These are phyloP conservation scores for Stagonosporopsis vannaccii DNA, from an alignment of 2,329 filamentous ascomycete genomes.

Conservation along the genomic window DNA sequence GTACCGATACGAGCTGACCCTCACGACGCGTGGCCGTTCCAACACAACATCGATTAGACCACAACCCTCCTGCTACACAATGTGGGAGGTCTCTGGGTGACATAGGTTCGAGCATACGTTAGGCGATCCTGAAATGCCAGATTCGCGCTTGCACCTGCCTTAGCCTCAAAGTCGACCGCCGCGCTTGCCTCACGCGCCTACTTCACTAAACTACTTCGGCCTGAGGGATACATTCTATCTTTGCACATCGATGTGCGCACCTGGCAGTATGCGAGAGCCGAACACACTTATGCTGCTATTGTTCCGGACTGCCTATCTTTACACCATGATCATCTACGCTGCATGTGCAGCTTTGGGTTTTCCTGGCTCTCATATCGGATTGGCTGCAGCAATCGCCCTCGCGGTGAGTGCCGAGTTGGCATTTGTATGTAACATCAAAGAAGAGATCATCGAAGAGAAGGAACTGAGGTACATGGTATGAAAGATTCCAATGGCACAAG, in stretches of 20 bases:
- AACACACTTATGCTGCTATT: conserved; percentile 7
- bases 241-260: background rate
- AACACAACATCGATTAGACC: background rate
- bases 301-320: conserved; percentile 13
- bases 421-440: background rate
- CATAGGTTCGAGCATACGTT: background rate
- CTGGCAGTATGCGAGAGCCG: background rate
- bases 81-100: background rate
- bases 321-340: conserved; percentile 8
- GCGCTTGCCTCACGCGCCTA: no score
- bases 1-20: conserved; percentile 13
- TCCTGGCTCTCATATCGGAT: background rate
- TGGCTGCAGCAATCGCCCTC: conserved; percentile 3
- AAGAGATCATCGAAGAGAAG: background rate
- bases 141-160: background rate
- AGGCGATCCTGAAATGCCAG: background rate
- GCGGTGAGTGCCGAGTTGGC: conserved; percentile 6
- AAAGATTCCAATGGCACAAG: background rate
- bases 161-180: background rate
- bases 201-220: background rate
- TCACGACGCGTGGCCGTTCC: conserved; percentile 12
- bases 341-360: conserved; percentile 8
- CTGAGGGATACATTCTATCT: background rate
- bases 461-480: conserved; percentile 9
- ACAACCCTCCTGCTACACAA: background rate